Percentiles rank a stretch among this genome's conserved stretches.
Evolutionary conservation across 2,329 filamentous ascomycete genomes (phyloP).

Genomic region (Fusarium domesticum): DNA sequence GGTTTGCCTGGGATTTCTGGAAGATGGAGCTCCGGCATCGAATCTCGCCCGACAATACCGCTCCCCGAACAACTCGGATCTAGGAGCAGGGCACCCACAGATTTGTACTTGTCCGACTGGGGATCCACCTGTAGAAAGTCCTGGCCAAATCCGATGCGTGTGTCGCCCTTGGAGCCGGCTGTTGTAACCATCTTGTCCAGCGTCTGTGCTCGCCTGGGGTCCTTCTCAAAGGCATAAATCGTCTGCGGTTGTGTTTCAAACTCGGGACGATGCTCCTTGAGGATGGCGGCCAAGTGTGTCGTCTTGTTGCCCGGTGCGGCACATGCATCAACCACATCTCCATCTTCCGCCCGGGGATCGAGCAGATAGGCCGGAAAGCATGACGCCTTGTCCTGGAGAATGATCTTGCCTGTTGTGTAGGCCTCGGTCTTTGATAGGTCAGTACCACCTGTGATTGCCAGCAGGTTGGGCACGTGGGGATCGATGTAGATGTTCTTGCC

Average conservation of each 20-base stretch:
- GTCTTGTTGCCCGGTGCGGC: conserved; percentile 97
- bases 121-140: conserved; percentile 82
- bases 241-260: conserved; percentile 33
- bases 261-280: conserved; percentile 46
- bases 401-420: conserved; percentile 74
- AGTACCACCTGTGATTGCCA: conserved; percentile 70
- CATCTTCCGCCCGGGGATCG: conserved; percentile 62
- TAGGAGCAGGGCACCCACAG: conserved; percentile 79
- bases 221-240: conserved; percentile 80
- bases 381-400: conserved; percentile 93
- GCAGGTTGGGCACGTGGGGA: conserved; percentile 73
- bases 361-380: conserved; percentile 93
- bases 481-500: conserved; percentile 67
- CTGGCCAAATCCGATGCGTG: conserved; percentile 67
- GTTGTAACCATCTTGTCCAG: conserved; percentile 80
- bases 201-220: conserved; percentile 66
- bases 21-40: conserved; percentile 66
- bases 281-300: conserved; percentile 80
- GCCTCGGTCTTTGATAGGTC: conserved; percentile 72
- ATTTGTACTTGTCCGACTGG: conserved; percentile 53
- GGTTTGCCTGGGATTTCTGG: conserved; percentile 34
- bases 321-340: conserved; percentile 86
- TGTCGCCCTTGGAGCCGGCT: conserved; percentile 66
- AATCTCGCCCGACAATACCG: conserved; percentile 87
- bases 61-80: conserved; percentile 96